Evolutionary conservation across 352 stramenopile species (phyloP).

Genomic region (Thraustochytrium sp.): DNA sequence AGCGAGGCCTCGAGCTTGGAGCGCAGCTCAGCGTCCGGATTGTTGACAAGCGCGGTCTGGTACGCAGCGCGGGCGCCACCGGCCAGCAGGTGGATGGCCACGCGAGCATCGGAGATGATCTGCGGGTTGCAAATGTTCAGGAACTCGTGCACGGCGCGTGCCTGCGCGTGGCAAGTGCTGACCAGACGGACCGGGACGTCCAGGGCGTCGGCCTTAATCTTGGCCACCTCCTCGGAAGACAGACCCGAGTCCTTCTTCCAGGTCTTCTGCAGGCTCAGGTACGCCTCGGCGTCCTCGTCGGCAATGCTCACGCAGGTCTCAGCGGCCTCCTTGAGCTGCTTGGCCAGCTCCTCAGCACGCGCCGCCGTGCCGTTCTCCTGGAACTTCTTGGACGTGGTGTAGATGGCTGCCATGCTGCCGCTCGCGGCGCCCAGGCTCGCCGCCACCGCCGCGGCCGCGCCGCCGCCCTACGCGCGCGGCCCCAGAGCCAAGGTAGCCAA

Average conservation of each 20-base stretch:
- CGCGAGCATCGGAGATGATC: constrained; percentile 62
- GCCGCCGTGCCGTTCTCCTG: constrained; percentile 54
- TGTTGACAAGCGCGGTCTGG: constrained; percentile 44
- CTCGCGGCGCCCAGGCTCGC: constrained; percentile 57
- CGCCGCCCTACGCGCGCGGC: constrained; percentile 53
- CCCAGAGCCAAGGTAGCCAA: too few relatives aligned
- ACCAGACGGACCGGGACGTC: constrained; percentile 56
- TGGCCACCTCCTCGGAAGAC: constrained; percentile 53
- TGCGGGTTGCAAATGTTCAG: constrained; percentile 62
- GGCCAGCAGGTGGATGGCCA: constrained; percentile 61
- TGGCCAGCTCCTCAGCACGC: constrained; percentile 50
- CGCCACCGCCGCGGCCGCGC: constrained; percentile 56
- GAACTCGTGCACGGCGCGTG: constrained; percentile 57
- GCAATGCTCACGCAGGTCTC: constrained; percentile 47
- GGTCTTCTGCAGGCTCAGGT: constrained; percentile 59
- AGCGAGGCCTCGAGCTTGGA: not conserved
- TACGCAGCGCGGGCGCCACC: constrained; percentile 60
- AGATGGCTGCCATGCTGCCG: constrained; percentile 57
- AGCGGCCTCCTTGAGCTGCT: constrained; percentile 41
- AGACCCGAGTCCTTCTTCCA: constrained; percentile 58
- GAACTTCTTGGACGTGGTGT: constrained; percentile 62
- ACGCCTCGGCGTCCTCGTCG: constrained; percentile 59
- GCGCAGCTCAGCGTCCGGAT: not conserved
- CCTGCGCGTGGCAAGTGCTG: constrained; percentile 56
- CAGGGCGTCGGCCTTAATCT: constrained; percentile 56